phyloP scores from a whole-genome alignment of 2,329 filamentous ascomycete genomes.

The Cadophora luteo-olivacea region DNA sequence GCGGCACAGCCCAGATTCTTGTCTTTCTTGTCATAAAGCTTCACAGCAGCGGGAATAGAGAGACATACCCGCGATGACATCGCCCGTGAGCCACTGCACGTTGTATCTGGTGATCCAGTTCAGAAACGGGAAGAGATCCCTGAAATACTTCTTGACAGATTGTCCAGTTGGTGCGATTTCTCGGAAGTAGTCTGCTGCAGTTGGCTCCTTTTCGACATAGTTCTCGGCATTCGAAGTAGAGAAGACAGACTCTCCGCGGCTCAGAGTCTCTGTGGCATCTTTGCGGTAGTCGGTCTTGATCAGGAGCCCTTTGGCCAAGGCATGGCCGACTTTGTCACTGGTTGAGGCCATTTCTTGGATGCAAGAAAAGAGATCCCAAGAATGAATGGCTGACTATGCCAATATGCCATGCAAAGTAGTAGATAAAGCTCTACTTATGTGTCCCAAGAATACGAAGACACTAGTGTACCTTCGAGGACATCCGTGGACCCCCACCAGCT shows the following conservation, averaged over 20 bases:
- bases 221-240: slow-evolving; percentile 75
- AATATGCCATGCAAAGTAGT: slow-evolving; percentile 13
- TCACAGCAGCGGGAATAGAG: neutral
- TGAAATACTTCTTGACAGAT: slow-evolving; percentile 65
- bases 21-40: neutral
- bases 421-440: slow-evolving; percentile 16
- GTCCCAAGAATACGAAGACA: neutral
- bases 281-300: slow-evolving; percentile 81
- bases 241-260: slow-evolving; percentile 81
- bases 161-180: slow-evolving; percentile 64
- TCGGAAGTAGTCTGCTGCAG: slow-evolving; percentile 73
- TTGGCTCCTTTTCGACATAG: slow-evolving; percentile 85
- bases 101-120: slow-evolving; percentile 92
- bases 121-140: slow-evolving; percentile 83
- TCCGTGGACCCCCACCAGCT: neutral
- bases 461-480: neutral
- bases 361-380: slow-evolving; percentile 5
- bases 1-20: neutral
- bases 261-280: slow-evolving; percentile 60
- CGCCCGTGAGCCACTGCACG: slow-evolving; percentile 83
- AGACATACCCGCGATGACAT: slow-evolving; percentile 80
- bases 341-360: slow-evolving; percentile 11
- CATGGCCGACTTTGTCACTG: slow-evolving; percentile 65
- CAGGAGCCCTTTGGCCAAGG: slow-evolving; percentile 78
- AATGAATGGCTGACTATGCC: slow-evolving; percentile 5